phyloP scores from a whole-genome alignment of 2,329 filamentous ascomycete genomes.

The Claviceps sp. region DNA sequence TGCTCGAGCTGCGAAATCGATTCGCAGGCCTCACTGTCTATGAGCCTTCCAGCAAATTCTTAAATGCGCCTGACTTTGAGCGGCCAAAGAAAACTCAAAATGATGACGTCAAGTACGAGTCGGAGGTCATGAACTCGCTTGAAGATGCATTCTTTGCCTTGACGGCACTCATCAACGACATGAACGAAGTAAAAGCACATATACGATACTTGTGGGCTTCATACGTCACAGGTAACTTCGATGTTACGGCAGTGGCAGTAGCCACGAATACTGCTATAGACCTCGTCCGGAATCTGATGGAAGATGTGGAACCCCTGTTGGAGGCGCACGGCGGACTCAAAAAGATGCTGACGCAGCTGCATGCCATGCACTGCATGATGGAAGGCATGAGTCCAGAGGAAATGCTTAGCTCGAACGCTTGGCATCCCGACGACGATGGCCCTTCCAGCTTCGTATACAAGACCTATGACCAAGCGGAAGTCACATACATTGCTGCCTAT shows the following conservation, averaged over 20 bases:
- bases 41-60: constrained; percentile 24
- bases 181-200: constrained; percentile 14
- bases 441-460: not conserved
- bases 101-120: constrained; percentile 15
- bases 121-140: constrained; percentile 12
- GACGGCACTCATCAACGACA: constrained; percentile 16
- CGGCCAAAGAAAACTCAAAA: not conserved
- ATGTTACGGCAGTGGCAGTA: constrained; percentile 21
- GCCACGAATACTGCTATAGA: constrained; percentile 24
- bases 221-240: constrained; percentile 11
- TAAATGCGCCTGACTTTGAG: constrained; percentile 15
- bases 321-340: constrained; percentile 12
- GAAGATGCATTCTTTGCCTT: constrained; percentile 18
- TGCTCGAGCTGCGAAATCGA: constrained; percentile 12
- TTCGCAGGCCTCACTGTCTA: constrained; percentile 23
- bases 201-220: constrained; percentile 20
- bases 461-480: not conserved
- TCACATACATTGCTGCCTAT: not conserved
- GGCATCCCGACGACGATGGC: not conserved
- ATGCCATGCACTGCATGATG: not conserved
- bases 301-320: constrained; percentile 15
- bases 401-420: too few species aligned
- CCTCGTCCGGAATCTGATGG: constrained; percentile 19
- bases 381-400: not conserved
- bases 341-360: constrained; percentile 9